These are phyloP conservation scores for Xylariaceae sp. DNA, from an alignment of 2,329 filamentous ascomycete genomes.

Conservation along the genomic window DNA sequence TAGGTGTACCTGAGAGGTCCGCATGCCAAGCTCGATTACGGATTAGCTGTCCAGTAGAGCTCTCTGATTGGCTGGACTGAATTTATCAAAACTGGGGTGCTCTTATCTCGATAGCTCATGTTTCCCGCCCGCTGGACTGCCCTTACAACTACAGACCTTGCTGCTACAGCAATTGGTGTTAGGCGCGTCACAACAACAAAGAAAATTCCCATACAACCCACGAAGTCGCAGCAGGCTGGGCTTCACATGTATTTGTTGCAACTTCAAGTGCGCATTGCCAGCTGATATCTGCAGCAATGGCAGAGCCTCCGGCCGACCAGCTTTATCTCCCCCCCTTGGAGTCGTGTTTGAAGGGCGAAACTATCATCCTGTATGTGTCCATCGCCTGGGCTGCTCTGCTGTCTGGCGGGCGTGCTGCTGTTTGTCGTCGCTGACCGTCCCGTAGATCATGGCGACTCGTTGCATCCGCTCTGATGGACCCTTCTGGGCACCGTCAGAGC, in stretches of 20 bases:
- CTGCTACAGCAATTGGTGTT: no score
- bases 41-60: neutral
- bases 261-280: slow-evolving; percentile 31
- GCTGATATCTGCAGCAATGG: slow-evolving; percentile 60
- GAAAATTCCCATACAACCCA: slow-evolving; percentile 9
- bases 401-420: neutral
- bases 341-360: slow-evolving; percentile 76
- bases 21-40: neutral
- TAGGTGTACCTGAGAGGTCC: no score
- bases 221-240: slow-evolving; percentile 13
- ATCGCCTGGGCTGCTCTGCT: neutral
- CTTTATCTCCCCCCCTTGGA: slow-evolving; percentile 80
- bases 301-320: slow-evolving; percentile 58
- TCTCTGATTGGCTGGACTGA: neutral
- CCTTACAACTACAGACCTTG: no score
- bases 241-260: slow-evolving; percentile 32
- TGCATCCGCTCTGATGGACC: slow-evolving; percentile 52
- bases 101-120: neutral
- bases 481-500: slow-evolving; percentile 49
- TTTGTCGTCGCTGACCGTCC: slow-evolving; percentile 18
- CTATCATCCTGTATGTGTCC: slow-evolving; percentile 66
- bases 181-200: slow-evolving; percentile 16
- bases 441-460: slow-evolving; percentile 58
- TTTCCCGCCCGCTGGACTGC: no score
- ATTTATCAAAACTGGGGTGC: neutral